phyloP scores from a whole-genome alignment of 768 basidiomycete species.

The Tylopilus felleus region DNA sequence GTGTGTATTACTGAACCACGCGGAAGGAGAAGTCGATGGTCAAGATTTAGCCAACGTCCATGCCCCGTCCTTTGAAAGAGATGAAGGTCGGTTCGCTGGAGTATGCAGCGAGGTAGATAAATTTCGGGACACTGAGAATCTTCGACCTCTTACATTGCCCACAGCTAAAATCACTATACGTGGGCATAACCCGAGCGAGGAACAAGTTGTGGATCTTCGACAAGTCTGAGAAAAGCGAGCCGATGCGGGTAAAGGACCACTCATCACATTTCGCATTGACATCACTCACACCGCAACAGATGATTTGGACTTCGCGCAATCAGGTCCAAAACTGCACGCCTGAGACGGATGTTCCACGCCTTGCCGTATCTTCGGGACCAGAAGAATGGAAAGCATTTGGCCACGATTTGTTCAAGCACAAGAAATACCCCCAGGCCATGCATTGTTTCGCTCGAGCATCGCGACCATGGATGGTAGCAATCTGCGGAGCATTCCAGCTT shows the following conservation, averaged over 20 bases:
- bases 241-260: constrained; percentile 46
- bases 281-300: constrained; percentile 30
- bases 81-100: constrained; percentile 47
- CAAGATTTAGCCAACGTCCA: constrained; percentile 12
- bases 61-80: constrained; percentile 44
- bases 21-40: constrained; percentile 23
- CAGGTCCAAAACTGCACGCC: constrained; percentile 50
- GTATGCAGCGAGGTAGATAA: constrained; percentile 55
- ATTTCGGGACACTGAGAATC: neutral
- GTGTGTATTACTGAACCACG: constrained; percentile 52
- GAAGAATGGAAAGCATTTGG: constrained; percentile 47
- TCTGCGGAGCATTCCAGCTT: constrained; percentile 49
- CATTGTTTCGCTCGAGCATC: constrained; percentile 51
- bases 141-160: neutral
- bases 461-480: constrained; percentile 21
- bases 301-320: constrained; percentile 46
- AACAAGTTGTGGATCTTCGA: constrained; percentile 72
- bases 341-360: constrained; percentile 45
- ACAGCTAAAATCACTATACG: constrained; percentile 66
- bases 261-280: neutral
- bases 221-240: constrained; percentile 49
- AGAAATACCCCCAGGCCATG: constrained; percentile 49
- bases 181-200: constrained; percentile 66
- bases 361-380: constrained; percentile 51
- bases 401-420: constrained; percentile 35